Percentiles rank a stretch among this genome's conserved stretches.
phyloP scores from a whole-genome alignment of 2,329 filamentous ascomycete species.

The Xylaria digitata region DNA sequence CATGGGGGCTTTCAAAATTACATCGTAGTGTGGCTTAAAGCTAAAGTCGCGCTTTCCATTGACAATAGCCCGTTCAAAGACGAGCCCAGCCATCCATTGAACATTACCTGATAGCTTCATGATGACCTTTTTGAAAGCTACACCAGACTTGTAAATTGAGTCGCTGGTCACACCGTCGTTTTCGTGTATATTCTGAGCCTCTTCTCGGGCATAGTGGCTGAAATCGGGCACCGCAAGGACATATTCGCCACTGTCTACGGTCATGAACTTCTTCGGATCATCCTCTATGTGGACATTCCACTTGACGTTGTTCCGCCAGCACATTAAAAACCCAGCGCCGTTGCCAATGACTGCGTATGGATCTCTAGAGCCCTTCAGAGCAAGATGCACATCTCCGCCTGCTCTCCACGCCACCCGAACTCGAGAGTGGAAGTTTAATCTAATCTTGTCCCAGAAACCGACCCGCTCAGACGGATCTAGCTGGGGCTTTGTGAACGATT shows the following conservation, averaged over 20 bases:
- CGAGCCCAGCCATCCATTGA: constrained; percentile 88
- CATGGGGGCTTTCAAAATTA: constrained; percentile 84
- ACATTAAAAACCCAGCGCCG: constrained; percentile 96
- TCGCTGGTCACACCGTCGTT: constrained; percentile 70
- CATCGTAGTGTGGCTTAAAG: constrained; percentile 92
- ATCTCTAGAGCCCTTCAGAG: constrained; percentile 90
- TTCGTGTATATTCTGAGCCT: constrained; percentile 62
- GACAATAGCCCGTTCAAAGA: constrained; percentile 87
- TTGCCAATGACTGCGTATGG: constrained; percentile 93
- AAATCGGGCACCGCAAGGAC: constrained; percentile 95
- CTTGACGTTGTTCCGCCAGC: constrained; percentile 93
- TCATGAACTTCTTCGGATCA: constrained; percentile 93
- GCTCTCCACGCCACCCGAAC: constrained; percentile 92
- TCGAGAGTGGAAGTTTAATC: constrained; percentile 91
- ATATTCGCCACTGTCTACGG: constrained; percentile 93
- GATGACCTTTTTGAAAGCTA: constrained; percentile 96
- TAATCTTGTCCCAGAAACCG: constrained; percentile 99
- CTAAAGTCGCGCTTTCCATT: constrained; percentile 81
- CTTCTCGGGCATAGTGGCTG: constrained; percentile 83
- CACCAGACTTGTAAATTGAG: constrained; percentile 75
- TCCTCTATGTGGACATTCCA: constrained; percentile 87
- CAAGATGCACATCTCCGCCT: constrained; percentile 93
- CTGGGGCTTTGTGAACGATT: constrained; percentile 96
- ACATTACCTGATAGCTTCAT: constrained; percentile 99
- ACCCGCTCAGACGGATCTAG: constrained; percentile 92